phyloP scores from a whole-genome alignment of 768 basidiomycete species.

The Stropharia rugosoannulata region DNA sequence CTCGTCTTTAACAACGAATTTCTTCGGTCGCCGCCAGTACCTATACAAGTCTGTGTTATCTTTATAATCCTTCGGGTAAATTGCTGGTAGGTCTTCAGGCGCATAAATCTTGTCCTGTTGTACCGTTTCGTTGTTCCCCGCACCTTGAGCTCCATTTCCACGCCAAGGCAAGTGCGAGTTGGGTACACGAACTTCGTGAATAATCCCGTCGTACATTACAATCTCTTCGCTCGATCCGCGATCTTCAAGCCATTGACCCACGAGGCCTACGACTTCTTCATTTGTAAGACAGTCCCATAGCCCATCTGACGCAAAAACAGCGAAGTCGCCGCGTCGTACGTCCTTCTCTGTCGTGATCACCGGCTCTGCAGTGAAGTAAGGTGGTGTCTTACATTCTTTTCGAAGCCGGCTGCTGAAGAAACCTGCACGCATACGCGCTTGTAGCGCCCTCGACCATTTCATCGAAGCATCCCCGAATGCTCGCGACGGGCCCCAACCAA shows the following conservation, averaged over 20 bases:
- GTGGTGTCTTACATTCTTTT: conserved; percentile 41
- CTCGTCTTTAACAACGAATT: conserved; percentile 37
- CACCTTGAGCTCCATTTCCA: background rate
- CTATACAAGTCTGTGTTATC: conserved; percentile 32
- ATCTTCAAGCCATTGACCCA: conserved; percentile 25
- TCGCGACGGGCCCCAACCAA: conserved; percentile 40
- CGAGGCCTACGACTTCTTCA: conserved; percentile 50
- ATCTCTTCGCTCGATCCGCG: conserved; percentile 10
- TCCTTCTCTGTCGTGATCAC: conserved; percentile 40
- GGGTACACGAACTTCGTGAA: background rate
- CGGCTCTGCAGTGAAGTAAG: conserved; percentile 57
- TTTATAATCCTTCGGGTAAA: conserved; percentile 22
- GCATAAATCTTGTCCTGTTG: background rate
- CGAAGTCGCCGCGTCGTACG: conserved; percentile 49
- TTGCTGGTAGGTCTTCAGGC: conserved; percentile 32
- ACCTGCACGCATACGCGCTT: conserved; percentile 28
- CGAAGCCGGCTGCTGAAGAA: conserved; percentile 33
- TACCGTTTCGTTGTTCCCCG: too few species aligned
- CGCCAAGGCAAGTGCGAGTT: background rate
- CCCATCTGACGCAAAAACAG: conserved; percentile 55
- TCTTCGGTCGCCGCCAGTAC: conserved; percentile 37
- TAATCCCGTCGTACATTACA: background rate
- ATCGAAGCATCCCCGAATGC: conserved; percentile 45
- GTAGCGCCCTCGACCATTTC: conserved; percentile 43
- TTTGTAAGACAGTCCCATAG: conserved; percentile 54